Evolutionary conservation across 257 asterid species (phyloP).

Genomic region (Solanum appendiculatum): DNA sequence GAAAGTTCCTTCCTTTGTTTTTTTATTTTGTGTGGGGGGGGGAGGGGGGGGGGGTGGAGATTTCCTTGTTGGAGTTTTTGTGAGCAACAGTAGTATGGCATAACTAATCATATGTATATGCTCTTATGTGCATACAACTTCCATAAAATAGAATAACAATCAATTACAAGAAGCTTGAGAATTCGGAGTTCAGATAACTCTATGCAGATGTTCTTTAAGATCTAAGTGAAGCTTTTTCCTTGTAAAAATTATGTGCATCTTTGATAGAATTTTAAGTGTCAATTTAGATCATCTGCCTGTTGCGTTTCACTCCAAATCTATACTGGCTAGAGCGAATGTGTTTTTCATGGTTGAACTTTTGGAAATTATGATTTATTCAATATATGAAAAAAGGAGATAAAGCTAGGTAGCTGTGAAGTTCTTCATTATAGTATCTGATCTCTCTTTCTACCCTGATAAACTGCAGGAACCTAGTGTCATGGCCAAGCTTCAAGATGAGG

Average conservation of each 20-base stretch:
- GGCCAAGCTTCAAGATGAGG: conserved; percentile 97
- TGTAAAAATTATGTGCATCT: not conserved
- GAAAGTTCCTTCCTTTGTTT: not conserved
- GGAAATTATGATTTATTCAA: not conserved
- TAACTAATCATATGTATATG: not conserved
- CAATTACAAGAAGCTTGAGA: not conserved
- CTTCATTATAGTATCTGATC: not conserved
- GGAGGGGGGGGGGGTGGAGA: not conserved
- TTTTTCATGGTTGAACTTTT: not conserved
- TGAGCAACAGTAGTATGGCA: not conserved
- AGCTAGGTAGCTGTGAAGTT: not conserved
- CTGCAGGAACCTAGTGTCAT: conserved; percentile 77
- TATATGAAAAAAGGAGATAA: not conserved
- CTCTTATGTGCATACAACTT: not conserved
- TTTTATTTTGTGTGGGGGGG: no score
- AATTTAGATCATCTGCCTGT: not conserved
- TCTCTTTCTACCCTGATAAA: not conserved
- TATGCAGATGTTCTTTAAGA: not conserved
- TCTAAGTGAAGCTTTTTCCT: not conserved
- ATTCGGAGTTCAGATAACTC: not conserved
- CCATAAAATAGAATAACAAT: not conserved
- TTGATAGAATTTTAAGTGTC: not conserved
- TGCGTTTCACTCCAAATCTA: not conserved
- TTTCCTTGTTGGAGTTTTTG: not conserved
- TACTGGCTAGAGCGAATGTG: not conserved